A percentile compares a stretch with the other conserved stretches of the same genome.
phyloP scores from a whole-genome alignment of 2,329 filamentous ascomycete species.

The Alternaria angustiovoidea region DNA sequence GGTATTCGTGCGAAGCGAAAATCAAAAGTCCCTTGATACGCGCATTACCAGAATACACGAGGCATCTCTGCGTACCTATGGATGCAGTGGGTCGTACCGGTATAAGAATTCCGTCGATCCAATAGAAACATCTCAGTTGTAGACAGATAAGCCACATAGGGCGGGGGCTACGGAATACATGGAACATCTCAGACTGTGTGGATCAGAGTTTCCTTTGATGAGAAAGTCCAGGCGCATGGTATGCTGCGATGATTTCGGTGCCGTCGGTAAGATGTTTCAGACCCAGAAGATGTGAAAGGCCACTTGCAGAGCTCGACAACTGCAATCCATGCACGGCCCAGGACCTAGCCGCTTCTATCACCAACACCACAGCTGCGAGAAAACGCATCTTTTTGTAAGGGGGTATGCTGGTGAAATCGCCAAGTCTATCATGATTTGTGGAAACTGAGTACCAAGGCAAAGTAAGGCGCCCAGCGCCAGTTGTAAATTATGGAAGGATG shows the following conservation, averaged over 20 bases:
- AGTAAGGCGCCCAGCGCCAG: background rate
- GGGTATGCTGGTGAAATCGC: background rate
- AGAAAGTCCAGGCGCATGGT: background rate
- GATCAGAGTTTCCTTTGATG: background rate
- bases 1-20: background rate
- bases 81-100: background rate
- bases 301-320: background rate
- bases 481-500: background rate
- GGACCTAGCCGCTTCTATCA: background rate
- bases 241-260: background rate
- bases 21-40: background rate
- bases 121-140: background rate
- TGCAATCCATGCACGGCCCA: background rate
- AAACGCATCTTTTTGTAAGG: background rate
- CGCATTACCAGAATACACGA: background rate
- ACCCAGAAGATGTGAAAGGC: background rate
- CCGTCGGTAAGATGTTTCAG: background rate
- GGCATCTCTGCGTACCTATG: background rate
- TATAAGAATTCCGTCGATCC: background rate
- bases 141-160: background rate
- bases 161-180: background rate
- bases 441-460: background rate
- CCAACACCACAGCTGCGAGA: background rate
- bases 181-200: background rate
- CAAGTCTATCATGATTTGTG: background rate